phyloP scores from a whole-genome alignment of 768 basidiomycete species.

The Naganishia vishniacii region DNA sequence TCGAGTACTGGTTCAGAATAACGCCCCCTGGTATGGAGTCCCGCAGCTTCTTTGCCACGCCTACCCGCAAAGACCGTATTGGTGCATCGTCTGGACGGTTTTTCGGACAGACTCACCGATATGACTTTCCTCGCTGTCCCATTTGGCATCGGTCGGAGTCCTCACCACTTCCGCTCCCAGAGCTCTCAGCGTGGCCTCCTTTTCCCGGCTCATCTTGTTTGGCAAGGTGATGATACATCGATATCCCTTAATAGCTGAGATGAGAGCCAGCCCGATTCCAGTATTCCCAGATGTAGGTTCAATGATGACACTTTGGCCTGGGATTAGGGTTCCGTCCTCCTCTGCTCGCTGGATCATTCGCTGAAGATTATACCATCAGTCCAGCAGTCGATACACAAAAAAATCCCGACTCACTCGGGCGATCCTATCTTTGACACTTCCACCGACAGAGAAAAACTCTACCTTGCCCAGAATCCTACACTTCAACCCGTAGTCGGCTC shows the following conservation, averaged over 20 bases:
- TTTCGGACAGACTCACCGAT: slow-evolving; percentile 69
- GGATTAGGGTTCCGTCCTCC: slow-evolving; percentile 72
- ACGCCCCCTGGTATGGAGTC: slow-evolving; percentile 74
- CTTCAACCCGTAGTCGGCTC: slow-evolving; percentile 65
- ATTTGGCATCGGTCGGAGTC: slow-evolving; percentile 82
- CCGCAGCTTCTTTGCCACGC: slow-evolving; percentile 72
- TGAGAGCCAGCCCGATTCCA: slow-evolving; percentile 83
- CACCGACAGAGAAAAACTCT: slow-evolving; percentile 84
- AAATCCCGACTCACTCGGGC: slow-evolving; percentile 57
- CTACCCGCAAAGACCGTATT: slow-evolving; percentile 54
- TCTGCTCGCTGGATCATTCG: slow-evolving; percentile 96
- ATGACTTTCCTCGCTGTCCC: slow-evolving; percentile 82
- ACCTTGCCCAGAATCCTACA: slow-evolving; percentile 95
- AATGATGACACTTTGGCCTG: slow-evolving; percentile 83
- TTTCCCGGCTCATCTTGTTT: slow-evolving; percentile 95
- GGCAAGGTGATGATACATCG: slow-evolving; percentile 58
- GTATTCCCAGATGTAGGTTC: slow-evolving; percentile 61
- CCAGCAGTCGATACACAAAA: background rate
- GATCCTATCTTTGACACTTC: slow-evolving; percentile 92
- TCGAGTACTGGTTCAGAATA: slow-evolving; percentile 79
- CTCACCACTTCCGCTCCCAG: slow-evolving; percentile 91
- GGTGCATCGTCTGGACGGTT: background rate
- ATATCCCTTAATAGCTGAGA: slow-evolving; percentile 78
- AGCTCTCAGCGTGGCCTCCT: slow-evolving; percentile 83
- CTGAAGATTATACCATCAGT: slow-evolving; percentile 22